Base-by-base conservation (phyloP, 1,284 basidiomycete species). In the Tylopilus sp. region DNA sequence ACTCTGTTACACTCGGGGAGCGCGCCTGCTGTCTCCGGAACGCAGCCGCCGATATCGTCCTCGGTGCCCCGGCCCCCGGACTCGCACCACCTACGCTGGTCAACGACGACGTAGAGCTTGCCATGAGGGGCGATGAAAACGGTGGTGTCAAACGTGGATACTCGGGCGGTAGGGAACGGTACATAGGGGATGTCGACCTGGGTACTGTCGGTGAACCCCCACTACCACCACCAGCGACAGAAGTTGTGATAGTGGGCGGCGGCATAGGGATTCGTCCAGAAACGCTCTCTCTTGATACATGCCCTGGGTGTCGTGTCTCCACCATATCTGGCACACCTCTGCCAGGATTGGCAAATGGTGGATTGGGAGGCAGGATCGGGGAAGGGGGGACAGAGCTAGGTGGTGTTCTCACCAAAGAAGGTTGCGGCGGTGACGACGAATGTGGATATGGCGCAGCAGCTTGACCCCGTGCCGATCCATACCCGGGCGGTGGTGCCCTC, bases 1-100 rank as follows among this genome's bases (percentile, higher is more conserved):
- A 34, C 33, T 51, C 55, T 49, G 52, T 8, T 23, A 34, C 59
- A 31, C 54, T 60, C 23, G 66, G 59, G 34, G 66, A 66, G 41
- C 75, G 73, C 6, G 66, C 68, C 38, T 71, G 68, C 6, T 72
- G 77, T n/a, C 84, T 71, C 60, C 78, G 78, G 68, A 89, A 89
- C 19, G 86, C 86, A 8, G 85, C 83, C 0, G 86, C 86, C 1
- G 84, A 80, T 48, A 89, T 88, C 36, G 79, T 89, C 30, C 82
- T 75, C 13, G 59, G 59, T 1, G 46, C 44, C 8, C 51, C 51
- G 6, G 41, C 45, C 15, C 43, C 45, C 12, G 53, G 49, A 28
- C 39, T 63, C 23, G n/a, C 3, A 15, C 48, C 53, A 21, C 52
- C 43, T 3, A n/a, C 21, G n/a, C 57, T 46, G 28, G 59, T 47